Conservation (phyloP, 805 yeast species). For the Teunomyces aglyptinius region DNA sequence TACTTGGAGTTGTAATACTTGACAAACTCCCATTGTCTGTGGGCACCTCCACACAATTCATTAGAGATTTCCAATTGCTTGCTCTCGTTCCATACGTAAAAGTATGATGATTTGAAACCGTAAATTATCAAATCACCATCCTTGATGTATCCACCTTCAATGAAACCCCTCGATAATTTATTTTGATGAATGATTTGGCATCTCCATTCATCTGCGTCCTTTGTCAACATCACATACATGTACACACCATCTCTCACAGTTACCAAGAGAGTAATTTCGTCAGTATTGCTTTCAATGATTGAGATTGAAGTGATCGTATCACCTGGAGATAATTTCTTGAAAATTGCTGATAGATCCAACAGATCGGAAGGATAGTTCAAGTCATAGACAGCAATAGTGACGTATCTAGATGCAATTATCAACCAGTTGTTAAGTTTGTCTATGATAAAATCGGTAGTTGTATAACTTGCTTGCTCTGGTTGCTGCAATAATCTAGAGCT, state of each 20-base stretch:
- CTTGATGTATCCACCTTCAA: slow-evolving; percentile 67
- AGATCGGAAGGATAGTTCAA: slow-evolving; percentile 15
- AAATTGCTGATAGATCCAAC: slow-evolving; percentile 13
- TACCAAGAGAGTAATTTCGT: slow-evolving; percentile 32
- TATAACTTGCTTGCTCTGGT: slow-evolving; percentile 48
- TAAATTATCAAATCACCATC: slow-evolving; percentile 53
- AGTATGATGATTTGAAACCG: slow-evolving; percentile 80
- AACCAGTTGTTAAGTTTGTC: slow-evolving; percentile 41
- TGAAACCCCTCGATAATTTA: slow-evolving; percentile 67
- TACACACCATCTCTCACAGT: slow-evolving; percentile 71
- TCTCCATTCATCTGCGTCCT: slow-evolving; percentile 14
- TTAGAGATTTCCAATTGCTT: slow-evolving; percentile 65
- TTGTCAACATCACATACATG: slow-evolving; percentile 31
- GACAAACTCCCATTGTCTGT: slow-evolving; percentile 72
- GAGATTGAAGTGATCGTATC: slow-evolving; percentile 64
- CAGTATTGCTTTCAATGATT: slow-evolving; percentile 26
- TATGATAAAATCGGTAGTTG: slow-evolving; percentile 55
- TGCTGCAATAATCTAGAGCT: slow-evolving; percentile 29
- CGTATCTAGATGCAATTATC: slow-evolving; percentile 69
- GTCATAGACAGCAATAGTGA: slow-evolving; percentile 59
- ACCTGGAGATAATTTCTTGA: slow-evolving; percentile 56
- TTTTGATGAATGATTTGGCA: slow-evolving; percentile 49
- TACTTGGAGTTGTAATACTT: slow-evolving; percentile 12
- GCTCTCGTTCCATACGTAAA: slow-evolving; percentile 81
- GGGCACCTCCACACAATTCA: slow-evolving; percentile 88